Evolutionary conservation across 192 early-diverging fungal genomes (phyloP).

Genomic region (Linnemannia elongata): DNA sequence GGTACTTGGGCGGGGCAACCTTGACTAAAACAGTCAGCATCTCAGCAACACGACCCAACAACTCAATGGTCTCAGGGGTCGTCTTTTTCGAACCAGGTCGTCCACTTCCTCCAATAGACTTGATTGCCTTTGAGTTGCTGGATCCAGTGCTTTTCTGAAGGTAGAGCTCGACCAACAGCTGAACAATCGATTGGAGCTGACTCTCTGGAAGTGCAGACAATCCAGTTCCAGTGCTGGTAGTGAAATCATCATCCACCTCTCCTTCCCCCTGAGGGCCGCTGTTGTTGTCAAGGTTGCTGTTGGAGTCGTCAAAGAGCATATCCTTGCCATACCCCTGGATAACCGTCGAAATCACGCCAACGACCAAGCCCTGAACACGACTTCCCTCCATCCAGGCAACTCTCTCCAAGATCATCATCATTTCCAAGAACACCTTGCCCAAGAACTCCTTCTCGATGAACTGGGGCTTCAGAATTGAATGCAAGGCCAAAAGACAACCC

Average conservation of each 20-base stretch:
- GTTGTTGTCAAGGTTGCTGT: not conserved
- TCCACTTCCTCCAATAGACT: constrained; percentile 1
- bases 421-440: constrained; percentile 72
- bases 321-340: constrained; percentile 46
- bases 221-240: not conserved
- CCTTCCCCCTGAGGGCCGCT: not conserved
- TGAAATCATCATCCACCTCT: constrained; percentile 9
- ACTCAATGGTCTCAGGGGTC: constrained; percentile 32
- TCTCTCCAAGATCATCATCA: constrained; percentile 79
- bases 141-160: constrained; percentile 26
- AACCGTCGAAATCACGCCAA: constrained; percentile 51
- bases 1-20: constrained; percentile 59
- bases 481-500: constrained; percentile 67
- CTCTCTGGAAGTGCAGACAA: constrained; percentile 17
- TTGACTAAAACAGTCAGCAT: constrained; percentile 60
- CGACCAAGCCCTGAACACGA: constrained; percentile 66
- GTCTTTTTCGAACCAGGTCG: constrained; percentile 25
- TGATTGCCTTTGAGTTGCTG: constrained; percentile 16
- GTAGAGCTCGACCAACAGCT: constrained; percentile 42
- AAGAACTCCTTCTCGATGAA: constrained; percentile 58
- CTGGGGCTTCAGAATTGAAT: constrained; percentile 65
- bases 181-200: constrained; percentile 34
- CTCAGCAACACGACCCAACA: constrained; percentile 60
- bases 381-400: constrained; percentile 79
- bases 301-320: constrained; percentile 24